Base-by-base conservation (phyloP, 2,329 filamentous ascomycete genomes). In the Chrysoporthe austroafricana region DNA sequence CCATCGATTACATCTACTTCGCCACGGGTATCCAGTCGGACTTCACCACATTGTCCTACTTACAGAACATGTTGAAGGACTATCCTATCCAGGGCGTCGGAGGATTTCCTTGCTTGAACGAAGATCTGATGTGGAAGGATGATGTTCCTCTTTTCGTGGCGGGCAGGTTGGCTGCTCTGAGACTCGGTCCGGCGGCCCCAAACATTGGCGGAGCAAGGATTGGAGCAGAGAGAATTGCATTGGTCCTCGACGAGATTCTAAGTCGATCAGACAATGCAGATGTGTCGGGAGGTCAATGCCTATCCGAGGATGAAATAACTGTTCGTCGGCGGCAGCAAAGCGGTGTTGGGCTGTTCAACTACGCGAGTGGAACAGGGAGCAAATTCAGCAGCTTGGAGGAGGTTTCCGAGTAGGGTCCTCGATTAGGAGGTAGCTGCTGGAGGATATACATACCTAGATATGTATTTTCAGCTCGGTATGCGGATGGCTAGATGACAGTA, bases 101-200 rank as follows among this genome's bases (percentile, higher is more conserved):
- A 4, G 92, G 92, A 0, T 79, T 94, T 26, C 92, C 92, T 0
- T 92, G 90, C 71, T 77, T 95, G 63, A 94, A 86, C 2, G 87
- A 94, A 54, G 91, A 95, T 73, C 80, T 95, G 69, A 90, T 90
- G 84, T 95, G 91, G 92, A 83, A 83, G 48, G 82, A 89, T 0
- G 87, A 87, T n/a, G 85, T 95, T 0, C 92, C 92, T 1, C 77
- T 94, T 1, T 94, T 93, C 73, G 78, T 92, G 67, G 89, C 89
- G 0, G 92, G 91, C 1, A 83, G 88, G 63, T 78, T 94, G 46
- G 91, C 90, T 0, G 87, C 84, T 0, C 76, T 95, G 71, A 84
- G 88, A 66, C 79, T 95, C 0, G 91, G 92, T 0, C 91, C 92
- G 13, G 90, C 88, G 0, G 90, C 90, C 0, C 87, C 86, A 0